Percentiles rank a stretch among this genome's conserved stretches.
These are phyloP conservation scores for Raphanus raphanistrum DNA, from an alignment of 345 rosid genomes.

Conservation along the genomic window DNA sequence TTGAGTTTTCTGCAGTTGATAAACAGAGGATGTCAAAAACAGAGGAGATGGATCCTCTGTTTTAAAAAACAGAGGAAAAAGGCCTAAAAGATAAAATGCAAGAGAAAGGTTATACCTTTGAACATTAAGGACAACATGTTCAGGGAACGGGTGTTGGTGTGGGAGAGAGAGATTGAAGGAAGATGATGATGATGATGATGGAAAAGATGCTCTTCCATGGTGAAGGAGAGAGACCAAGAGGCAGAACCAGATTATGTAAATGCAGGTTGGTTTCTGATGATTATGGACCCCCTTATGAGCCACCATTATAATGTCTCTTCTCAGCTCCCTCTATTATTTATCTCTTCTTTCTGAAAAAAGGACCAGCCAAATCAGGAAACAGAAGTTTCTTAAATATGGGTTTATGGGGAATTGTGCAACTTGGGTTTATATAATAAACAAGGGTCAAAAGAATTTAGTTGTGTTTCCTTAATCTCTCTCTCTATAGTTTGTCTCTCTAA, in stretches of 20 bases:
- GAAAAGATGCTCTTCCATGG: constrained; percentile 27
- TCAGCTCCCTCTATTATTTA: background rate
- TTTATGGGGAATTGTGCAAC: constrained; percentile 38
- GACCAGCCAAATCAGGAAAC: constrained; percentile 14
- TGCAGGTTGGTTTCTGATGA: constrained; percentile 20
- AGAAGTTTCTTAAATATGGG: constrained; percentile 16
- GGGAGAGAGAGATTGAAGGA: constrained; percentile 50
- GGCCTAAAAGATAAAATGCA: background rate
- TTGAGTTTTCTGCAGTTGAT: constrained; percentile 45
- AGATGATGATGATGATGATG: constrained; percentile 13
- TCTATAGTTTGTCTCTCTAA: constrained; percentile 26
- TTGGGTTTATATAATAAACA: constrained; percentile 16
- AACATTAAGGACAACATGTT: constrained; percentile 50
- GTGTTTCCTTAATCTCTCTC: background rate
- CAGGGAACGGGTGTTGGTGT: constrained; percentile 67
- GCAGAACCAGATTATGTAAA: constrained; percentile 47
- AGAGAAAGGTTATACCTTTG: constrained; percentile 59
- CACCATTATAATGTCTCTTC: constrained; percentile 21
- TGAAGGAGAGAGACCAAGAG: constrained; percentile 28
- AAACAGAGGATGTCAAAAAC: constrained; percentile 12
- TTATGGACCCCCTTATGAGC: constrained; percentile 42
- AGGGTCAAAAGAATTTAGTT: constrained; percentile 10
- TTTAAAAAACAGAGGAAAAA: constrained; percentile 19
- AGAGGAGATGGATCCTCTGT: constrained; percentile 37
- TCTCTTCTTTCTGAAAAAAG: constrained; percentile 19